Evolutionary conservation across 23 red algal species (phyloP).

Genomic region (Gracilaria gracilis): DNA sequence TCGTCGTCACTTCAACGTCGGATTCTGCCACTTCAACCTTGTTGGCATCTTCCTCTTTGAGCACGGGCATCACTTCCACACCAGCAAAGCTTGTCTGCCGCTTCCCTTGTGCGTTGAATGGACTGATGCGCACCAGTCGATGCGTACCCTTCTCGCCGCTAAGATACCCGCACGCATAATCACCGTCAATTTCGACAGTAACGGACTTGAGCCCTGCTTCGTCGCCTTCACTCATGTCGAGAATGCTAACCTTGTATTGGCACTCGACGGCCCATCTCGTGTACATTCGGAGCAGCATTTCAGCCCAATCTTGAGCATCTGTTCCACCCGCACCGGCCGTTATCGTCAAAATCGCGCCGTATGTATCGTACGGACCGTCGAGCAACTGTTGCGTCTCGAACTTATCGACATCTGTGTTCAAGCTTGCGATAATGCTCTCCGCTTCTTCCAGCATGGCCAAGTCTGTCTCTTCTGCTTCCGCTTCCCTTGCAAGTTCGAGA

Average conservation of each 20-base stretch:
- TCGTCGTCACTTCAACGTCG: constrained; percentile 91
- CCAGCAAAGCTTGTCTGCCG: constrained; percentile 98
- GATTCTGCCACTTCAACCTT: constrained; percentile 76
- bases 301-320: constrained; percentile 98
- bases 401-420: constrained; percentile 62
- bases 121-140: constrained; percentile 91
- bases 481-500: constrained; percentile 65
- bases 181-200: constrained; percentile 78
- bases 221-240: constrained; percentile 85
- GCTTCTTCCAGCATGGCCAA: constrained; percentile 62
- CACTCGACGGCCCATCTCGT: constrained; percentile 75
- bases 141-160: constrained; percentile 93
- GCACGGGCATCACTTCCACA: constrained; percentile 90
- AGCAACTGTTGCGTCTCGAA: constrained; percentile 85
- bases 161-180: constrained; percentile 87
- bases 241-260: constrained; percentile 42
- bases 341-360: constrained; percentile 74
- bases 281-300: constrained; percentile 93
- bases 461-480: constrained; percentile 53
- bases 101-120: constrained; percentile 94
- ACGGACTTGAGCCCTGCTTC: constrained; percentile 86
- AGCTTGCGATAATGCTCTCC: constrained; percentile 26
- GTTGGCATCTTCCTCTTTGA: constrained; percentile 63
- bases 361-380: constrained; percentile 78
- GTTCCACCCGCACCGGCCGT: constrained; percentile 93